A percentile compares a stretch with the other conserved stretches of the same genome.
Evolutionary conservation across 768 basidiomycete species (phyloP).

Genomic region (Rhodotorula babjevae): DNA sequence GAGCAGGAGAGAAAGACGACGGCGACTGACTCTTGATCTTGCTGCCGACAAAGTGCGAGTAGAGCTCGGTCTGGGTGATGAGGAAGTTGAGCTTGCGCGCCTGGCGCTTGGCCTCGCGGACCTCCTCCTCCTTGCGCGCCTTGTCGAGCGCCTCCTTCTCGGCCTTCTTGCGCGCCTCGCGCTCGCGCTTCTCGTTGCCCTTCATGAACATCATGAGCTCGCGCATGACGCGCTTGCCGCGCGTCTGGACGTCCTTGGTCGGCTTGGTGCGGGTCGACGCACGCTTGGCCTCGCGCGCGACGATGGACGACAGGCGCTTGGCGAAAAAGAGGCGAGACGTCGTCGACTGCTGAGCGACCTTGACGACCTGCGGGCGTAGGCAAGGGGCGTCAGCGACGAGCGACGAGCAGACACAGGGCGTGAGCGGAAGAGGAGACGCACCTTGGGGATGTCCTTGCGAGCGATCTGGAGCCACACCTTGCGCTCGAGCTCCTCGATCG

Average conservation of each 20-base stretch:
- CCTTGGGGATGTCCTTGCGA: slow-evolving; percentile 75
- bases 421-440: slow-evolving; percentile 39
- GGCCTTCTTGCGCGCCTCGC: slow-evolving; percentile 83
- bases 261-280: slow-evolving; percentile 69
- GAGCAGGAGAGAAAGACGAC: too few species aligned
- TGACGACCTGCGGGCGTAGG: slow-evolving; percentile 61
- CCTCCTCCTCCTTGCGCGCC: slow-evolving; percentile 83
- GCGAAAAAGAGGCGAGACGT: slow-evolving; percentile 63
- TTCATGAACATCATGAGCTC: slow-evolving; percentile 95
- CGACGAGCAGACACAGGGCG: neutral
- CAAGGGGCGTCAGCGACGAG: neutral
- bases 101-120: slow-evolving; percentile 84
- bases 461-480: slow-evolving; percentile 91
- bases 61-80: slow-evolving; percentile 96
- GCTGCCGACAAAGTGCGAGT: slow-evolving; percentile 97
- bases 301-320: slow-evolving; percentile 70
- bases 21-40: slow-evolving; percentile 56
- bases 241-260: slow-evolving; percentile 74
- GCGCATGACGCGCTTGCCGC: slow-evolving; percentile 81
- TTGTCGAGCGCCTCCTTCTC: slow-evolving; percentile 90
- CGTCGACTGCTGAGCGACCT: slow-evolving; percentile 65
- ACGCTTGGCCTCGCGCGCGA: slow-evolving; percentile 71
- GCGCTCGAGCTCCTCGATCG: slow-evolving; percentile 71
- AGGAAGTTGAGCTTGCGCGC: slow-evolving; percentile 96
- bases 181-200: slow-evolving; percentile 94